These are phyloP conservation scores for Rhizophora mangle DNA, from an alignment of 345 rosid species.

Conservation along the genomic window DNA sequence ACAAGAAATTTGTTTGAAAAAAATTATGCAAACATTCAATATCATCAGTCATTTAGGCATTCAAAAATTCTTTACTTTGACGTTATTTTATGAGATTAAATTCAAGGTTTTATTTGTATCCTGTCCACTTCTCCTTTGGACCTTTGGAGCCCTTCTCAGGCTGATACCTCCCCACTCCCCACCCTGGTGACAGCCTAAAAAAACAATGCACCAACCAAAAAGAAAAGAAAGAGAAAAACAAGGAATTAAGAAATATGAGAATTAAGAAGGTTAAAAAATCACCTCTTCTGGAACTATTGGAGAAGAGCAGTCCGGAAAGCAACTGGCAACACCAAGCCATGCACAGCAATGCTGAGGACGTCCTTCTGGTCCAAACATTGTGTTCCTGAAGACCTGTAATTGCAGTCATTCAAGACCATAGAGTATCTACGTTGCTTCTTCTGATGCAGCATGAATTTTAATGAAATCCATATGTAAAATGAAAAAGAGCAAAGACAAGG, in stretches of 20 bases:
- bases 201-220: not conserved
- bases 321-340: slow-evolving; percentile 99
- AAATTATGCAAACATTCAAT: too few relatives aligned
- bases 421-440: not conserved
- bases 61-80: too few relatives aligned
- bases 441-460: not conserved
- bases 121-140: too few relatives aligned
- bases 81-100: too few relatives aligned
- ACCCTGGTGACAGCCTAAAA: not conserved
- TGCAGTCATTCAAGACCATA: slow-evolving; percentile 16
- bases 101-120: too few relatives aligned
- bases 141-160: too few relatives aligned
- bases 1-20: too few relatives aligned
- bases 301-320: slow-evolving; percentile 97
- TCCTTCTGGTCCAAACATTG: slow-evolving; percentile 99
- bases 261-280: slow-evolving; percentile 6
- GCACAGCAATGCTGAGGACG: slow-evolving; percentile 99
- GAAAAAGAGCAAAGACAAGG: not conserved
- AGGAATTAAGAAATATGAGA: not conserved
- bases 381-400: slow-evolving; percentile 86
- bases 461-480: not conserved
- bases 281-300: slow-evolving; percentile 96
- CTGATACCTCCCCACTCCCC: too few relatives aligned
- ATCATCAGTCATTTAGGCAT: too few relatives aligned
- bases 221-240: not conserved